Conservation (phyloP, 2,329 filamentous ascomycete species). For the Clarireedia paspali region DNA sequence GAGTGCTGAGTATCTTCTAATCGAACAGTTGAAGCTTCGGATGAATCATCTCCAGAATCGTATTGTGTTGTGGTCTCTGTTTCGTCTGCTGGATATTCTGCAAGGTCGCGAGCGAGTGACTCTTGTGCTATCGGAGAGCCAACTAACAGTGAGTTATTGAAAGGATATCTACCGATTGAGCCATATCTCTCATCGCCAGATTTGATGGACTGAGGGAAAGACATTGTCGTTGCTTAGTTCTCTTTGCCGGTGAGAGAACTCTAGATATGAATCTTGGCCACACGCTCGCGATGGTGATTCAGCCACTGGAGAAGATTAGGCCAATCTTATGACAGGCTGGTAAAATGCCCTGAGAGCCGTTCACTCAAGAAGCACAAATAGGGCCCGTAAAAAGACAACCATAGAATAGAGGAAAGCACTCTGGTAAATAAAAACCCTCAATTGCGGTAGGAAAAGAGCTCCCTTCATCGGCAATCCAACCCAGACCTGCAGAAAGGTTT, state of each 20-base stretch:
- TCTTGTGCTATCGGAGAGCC: constrained; percentile 60
- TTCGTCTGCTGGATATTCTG: constrained; percentile 53
- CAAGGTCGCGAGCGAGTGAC: constrained; percentile 58
- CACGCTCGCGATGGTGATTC: no score
- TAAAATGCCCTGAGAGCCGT: no score
- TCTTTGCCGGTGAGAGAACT: neutral
- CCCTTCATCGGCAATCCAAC: no score
- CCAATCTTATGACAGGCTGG: no score
- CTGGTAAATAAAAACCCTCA: no score
- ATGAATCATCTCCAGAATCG: constrained; percentile 32
- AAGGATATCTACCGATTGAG: constrained; percentile 28
- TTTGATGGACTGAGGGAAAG: constrained; percentile 21
- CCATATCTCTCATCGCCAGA: constrained; percentile 3
- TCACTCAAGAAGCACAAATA: no score
- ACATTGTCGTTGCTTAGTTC: constrained; percentile 17
- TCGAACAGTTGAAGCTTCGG: constrained; percentile 29
- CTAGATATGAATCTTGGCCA: neutral
- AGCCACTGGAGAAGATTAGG: no score
- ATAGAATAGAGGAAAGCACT: no score
- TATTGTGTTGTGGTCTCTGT: constrained; percentile 34
- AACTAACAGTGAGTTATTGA: constrained; percentile 42
- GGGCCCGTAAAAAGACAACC: no score
- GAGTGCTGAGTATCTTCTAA: constrained; percentile 35
- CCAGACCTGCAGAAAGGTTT: no score
- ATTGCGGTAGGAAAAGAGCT: no score